These are phyloP conservation scores for Fusarium brevicatenulatum DNA, from an alignment of 2,329 filamentous ascomycete genomes.

Conservation along the genomic window DNA sequence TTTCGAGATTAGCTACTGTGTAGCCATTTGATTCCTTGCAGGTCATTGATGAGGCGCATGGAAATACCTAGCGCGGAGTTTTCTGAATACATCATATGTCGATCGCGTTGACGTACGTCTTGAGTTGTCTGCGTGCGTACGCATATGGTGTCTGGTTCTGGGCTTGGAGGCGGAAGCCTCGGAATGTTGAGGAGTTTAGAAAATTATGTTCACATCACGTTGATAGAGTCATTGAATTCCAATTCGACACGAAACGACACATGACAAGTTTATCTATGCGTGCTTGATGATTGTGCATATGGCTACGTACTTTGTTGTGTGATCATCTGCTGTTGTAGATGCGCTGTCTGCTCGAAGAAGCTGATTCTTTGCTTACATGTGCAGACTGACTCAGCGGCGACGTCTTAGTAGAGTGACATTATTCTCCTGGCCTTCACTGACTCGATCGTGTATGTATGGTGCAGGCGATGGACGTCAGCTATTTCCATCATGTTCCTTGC, in stretches of 20 bases:
- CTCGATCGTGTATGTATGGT: background rate
- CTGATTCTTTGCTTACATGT: constrained; percentile 4
- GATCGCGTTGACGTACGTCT: background rate
- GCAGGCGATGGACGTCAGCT: background rate
- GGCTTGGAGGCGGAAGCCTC: constrained; percentile 33
- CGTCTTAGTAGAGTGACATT: background rate
- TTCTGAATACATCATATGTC: constrained; percentile 33
- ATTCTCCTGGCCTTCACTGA: background rate
- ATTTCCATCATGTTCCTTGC: background rate
- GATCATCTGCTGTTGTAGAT: background rate
- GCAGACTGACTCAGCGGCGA: background rate
- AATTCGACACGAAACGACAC: background rate
- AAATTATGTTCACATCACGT: constrained; percentile 4
- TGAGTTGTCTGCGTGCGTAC: constrained; percentile 2
- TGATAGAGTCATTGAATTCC: constrained; percentile 5
- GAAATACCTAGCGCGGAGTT: constrained; percentile 42
- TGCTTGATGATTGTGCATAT: background rate
- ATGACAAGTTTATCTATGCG: background rate
- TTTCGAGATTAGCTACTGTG: constrained; percentile 36
- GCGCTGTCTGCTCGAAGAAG: background rate
- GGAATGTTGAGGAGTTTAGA: constrained; percentile 31
- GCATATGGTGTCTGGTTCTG: constrained; percentile 23
- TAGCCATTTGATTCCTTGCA: constrained; percentile 38
- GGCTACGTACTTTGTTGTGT: background rate
- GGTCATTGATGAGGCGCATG: constrained; percentile 42